phyloP scores from a whole-genome alignment of 2,329 filamentous ascomycete species.

The Sphaerulina populicola region DNA sequence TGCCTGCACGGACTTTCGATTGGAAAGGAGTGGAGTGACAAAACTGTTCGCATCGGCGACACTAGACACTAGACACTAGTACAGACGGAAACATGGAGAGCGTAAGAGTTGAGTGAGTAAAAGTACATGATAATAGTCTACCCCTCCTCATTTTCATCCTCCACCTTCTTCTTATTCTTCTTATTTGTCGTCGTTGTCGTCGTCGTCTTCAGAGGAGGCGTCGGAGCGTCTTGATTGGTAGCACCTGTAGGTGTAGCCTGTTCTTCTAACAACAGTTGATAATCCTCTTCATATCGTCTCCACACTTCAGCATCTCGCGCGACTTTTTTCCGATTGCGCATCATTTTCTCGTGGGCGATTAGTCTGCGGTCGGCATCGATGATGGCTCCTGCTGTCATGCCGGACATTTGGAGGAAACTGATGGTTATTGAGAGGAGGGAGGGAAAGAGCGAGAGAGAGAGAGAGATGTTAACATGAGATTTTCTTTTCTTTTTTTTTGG shows the following conservation, averaged over 20 bases:
- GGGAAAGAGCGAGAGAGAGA: too few species aligned
- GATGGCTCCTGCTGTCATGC: constrained; percentile 71
- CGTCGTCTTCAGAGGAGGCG: too few species aligned
- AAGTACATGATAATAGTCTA: not conserved
- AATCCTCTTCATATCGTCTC: constrained; percentile 31
- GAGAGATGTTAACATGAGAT: too few species aligned
- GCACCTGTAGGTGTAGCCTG: not conserved
- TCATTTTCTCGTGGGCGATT: constrained; percentile 56
- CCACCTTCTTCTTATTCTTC: not conserved
- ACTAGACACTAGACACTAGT: too few species aligned
- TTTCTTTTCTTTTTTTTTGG: too few species aligned
- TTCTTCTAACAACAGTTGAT: constrained; percentile 11
- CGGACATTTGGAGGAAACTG: constrained; percentile 77
- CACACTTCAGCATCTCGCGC: constrained; percentile 59
- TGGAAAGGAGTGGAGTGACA: not conserved
- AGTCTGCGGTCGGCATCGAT: constrained; percentile 65
- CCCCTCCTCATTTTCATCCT: too few species aligned
- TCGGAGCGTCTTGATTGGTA: too few species aligned
- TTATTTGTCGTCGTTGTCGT: too few species aligned
- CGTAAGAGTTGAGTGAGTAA: not conserved
- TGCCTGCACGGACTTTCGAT: not conserved
- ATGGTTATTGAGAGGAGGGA: not conserved
- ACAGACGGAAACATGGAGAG: too few species aligned
- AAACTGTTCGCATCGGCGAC: too few species aligned
- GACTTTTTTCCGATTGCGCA: constrained; percentile 57